Percentiles rank a stretch among this genome's conserved stretches.
phyloP scores from a whole-genome alignment of 148 eudicot genomes.

The Chenopodium quinoa region DNA sequence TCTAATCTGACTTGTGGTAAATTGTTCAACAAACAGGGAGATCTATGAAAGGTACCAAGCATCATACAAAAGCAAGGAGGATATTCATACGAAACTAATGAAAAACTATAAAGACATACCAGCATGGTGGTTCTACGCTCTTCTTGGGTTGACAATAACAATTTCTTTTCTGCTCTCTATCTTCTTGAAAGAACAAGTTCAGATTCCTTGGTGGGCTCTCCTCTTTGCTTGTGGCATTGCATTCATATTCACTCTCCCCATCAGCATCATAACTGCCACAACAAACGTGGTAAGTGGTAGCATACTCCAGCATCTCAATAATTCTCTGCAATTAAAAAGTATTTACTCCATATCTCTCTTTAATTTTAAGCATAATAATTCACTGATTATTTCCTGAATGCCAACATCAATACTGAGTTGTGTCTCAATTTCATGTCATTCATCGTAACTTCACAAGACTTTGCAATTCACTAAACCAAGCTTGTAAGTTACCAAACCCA shows the following conservation, averaged over 20 bases:
- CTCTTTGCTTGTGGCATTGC: conserved; percentile 80
- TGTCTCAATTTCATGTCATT: not conserved
- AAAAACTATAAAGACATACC: conserved; percentile 86
- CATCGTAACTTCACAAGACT: not conserved
- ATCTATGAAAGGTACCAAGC: conserved; percentile 65
- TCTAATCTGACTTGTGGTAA: conserved; percentile 6
- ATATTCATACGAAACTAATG: conserved; percentile 85
- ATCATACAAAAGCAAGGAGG: conserved; percentile 75
- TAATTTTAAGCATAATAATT: not conserved
- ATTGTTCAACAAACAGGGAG: conserved; percentile 53
- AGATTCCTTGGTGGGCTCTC: conserved; percentile 99
- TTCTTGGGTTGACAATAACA: conserved; percentile 58
- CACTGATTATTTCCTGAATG: not conserved
- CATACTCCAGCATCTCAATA: not conserved
- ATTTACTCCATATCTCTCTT: not conserved
- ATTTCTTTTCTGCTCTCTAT: conserved; percentile 67
- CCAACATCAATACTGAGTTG: not conserved
- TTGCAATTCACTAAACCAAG: not conserved
- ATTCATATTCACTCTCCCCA: conserved; percentile 85
- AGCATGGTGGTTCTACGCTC: conserved; percentile 80
- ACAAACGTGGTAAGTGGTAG: conserved; percentile 95
- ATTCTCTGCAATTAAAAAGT: not conserved
- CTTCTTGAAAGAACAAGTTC: conserved; percentile 67
- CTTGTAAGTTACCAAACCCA: not conserved
- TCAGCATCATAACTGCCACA: conserved; percentile 96